A percentile compares a stretch with the other conserved stretches of the same genome.
phyloP scores from a whole-genome alignment of 768 basidiomycete genomes.

The Cantharellus cinnabarinus region DNA sequence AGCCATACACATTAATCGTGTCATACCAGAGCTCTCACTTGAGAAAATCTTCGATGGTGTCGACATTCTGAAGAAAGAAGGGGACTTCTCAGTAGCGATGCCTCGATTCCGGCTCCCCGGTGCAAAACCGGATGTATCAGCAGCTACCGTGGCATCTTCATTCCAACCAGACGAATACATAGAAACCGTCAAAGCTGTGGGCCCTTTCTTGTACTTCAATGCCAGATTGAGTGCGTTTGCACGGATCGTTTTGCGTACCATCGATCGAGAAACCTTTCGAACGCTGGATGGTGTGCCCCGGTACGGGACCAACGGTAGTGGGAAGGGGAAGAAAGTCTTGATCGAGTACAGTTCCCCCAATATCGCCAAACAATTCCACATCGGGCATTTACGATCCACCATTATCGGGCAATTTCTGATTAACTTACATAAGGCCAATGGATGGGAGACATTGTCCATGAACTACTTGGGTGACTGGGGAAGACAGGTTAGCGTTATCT shows the following conservation, averaged over 20 bases:
- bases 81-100: constrained; percentile 77
- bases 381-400: constrained; percentile 90
- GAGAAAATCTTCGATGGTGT: constrained; percentile 72
- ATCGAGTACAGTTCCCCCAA: constrained; percentile 94
- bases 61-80: constrained; percentile 83
- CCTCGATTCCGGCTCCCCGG: constrained; percentile 67
- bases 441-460: constrained; percentile 78
- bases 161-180: constrained; percentile 74
- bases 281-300: constrained; percentile 37
- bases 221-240: constrained; percentile 44
- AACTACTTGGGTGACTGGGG: constrained; percentile 99
- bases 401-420: constrained; percentile 92
- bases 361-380: constrained; percentile 96
- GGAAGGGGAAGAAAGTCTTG: constrained; percentile 63
- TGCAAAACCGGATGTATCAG: constrained; percentile 49
- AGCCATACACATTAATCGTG: constrained; percentile 47
- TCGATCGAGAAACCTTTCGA: constrained; percentile 48
- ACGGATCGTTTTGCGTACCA: constrained; percentile 46
- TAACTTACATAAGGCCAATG: constrained; percentile 79
- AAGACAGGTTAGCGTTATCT: constrained; percentile 47
- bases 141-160: constrained; percentile 42
- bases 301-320: constrained; percentile 65
- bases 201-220: constrained; percentile 69
- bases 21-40: constrained; percentile 39
- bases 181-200: constrained; percentile 44